These are phyloP conservation scores for Cucurbita ficifolia DNA, from an alignment of 306 rosid genomes.

Conservation along the genomic window DNA sequence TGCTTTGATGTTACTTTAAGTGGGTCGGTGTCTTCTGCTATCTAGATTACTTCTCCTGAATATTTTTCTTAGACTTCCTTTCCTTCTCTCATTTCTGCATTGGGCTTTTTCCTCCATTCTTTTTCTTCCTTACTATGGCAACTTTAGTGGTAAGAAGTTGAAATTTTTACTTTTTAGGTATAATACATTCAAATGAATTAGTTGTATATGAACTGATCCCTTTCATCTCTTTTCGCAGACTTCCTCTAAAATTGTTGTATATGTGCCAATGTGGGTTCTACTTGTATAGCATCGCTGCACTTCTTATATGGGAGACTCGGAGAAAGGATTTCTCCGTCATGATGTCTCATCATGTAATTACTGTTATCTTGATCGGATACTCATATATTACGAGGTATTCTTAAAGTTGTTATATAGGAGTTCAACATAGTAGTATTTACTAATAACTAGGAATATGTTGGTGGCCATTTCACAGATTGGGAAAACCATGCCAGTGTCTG, in stretches of 20 bases:
- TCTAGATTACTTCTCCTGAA: neutral
- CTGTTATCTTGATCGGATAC: conserved; percentile 55
- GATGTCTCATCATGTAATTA: conserved; percentile 93
- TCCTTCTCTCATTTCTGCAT: neutral
- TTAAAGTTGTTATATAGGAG: neutral
- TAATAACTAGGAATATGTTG: neutral
- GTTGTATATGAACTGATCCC: conserved; percentile 12
- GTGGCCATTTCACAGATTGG: neutral
- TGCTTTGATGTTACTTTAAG: conserved; percentile 1
- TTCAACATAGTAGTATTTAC: neutral
- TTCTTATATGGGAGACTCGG: conserved; percentile 85
- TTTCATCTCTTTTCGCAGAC: conserved; percentile 37
- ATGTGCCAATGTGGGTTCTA: conserved; percentile 96
- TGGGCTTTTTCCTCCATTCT: neutral
- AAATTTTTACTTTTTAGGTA: neutral
- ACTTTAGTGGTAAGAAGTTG: neutral
- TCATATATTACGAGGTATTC: conserved; percentile 72
- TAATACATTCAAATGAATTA: neutral
- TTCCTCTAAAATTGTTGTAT: conserved; percentile 50
- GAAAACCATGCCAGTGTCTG: neutral
- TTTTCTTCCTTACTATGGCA: neutral
- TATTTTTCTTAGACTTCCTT: neutral
- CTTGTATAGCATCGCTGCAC: conserved; percentile 76
- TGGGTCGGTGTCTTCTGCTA: neutral
- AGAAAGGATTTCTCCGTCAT: conserved; percentile 92